Conservation (phyloP, 495 filamentous ascomycete genomes). For the Aspergillus olivimuriae region DNA sequence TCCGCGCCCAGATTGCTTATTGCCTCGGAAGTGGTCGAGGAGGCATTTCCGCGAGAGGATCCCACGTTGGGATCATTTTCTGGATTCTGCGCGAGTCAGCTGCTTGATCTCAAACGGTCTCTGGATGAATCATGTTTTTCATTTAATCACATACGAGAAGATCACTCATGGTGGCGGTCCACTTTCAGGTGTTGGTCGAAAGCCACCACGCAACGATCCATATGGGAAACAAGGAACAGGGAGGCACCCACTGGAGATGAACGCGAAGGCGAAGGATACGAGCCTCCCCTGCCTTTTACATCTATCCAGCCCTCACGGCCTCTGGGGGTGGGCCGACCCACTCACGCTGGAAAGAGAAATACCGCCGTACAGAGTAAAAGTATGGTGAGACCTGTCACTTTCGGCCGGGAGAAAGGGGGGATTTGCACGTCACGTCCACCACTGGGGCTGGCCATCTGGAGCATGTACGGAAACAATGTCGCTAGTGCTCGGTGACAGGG, state of each 20-base stretch:
- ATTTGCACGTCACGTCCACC: constrained; percentile 3
- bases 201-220: neutral
- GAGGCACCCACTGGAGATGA: neutral
- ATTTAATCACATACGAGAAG: constrained; percentile 17
- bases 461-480: constrained; percentile 5
- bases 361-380: constrained; percentile 3
- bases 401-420: constrained; percentile 2
- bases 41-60: constrained; percentile 36
- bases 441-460: neutral
- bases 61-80: constrained; percentile 39
- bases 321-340: constrained; percentile 2
- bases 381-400: constrained; percentile 28
- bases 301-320: constrained; percentile 5
- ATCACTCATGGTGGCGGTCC: neutral
- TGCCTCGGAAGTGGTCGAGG: constrained; percentile 29
- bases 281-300: constrained; percentile 12
- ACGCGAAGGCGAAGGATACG: constrained; percentile 7
- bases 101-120: neutral
- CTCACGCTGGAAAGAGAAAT: no score
- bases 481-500: constrained; percentile 12
- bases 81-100: constrained; percentile 12
- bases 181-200: neutral
- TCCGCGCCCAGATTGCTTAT: constrained; percentile 23
- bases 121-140: no score
- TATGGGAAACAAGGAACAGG: neutral